Conservation (phyloP, 495 filamentous ascomycete genomes). For the Neurospora africana region DNA sequence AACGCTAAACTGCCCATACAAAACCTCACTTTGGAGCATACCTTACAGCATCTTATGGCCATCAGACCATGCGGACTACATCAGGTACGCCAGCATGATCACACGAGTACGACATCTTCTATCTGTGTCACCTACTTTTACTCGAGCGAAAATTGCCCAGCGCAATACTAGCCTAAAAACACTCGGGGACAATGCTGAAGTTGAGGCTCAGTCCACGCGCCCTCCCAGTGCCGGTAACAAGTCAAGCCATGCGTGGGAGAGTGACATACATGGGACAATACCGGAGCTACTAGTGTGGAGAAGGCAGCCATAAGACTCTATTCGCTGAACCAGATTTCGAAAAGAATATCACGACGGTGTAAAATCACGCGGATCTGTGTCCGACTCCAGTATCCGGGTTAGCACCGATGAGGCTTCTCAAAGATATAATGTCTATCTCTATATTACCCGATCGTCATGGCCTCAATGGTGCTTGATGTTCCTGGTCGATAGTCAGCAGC, state of each 20-base stretch:
- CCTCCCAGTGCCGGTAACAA: neutral
- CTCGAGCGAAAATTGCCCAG: neutral
- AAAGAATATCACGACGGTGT: neutral
- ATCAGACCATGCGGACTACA: neutral
- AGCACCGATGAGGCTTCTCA: neutral
- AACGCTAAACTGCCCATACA: neutral
- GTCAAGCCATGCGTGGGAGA: neutral
- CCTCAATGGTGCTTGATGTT: neutral
- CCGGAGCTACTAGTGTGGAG: neutral
- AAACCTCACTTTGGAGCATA: neutral
- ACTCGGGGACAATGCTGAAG: neutral
- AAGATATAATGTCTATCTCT: neutral
- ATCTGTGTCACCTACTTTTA: neutral
- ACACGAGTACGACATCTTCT: neutral
- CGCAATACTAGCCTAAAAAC: neutral
- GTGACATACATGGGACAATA: neutral
- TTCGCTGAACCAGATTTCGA: neutral
- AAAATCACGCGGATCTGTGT: neutral
- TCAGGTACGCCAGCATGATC: neutral
- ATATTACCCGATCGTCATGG: neutral
- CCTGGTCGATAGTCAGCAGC: neutral
- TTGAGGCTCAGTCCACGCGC: neutral
- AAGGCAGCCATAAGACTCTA: neutral
- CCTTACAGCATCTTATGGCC: neutral
- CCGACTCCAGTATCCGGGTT: neutral